Percentiles rank a stretch among this genome's conserved stretches.
Evolutionary conservation across 805 yeast species (phyloP).

Genomic region (Torulaspora microellipsoides): DNA sequence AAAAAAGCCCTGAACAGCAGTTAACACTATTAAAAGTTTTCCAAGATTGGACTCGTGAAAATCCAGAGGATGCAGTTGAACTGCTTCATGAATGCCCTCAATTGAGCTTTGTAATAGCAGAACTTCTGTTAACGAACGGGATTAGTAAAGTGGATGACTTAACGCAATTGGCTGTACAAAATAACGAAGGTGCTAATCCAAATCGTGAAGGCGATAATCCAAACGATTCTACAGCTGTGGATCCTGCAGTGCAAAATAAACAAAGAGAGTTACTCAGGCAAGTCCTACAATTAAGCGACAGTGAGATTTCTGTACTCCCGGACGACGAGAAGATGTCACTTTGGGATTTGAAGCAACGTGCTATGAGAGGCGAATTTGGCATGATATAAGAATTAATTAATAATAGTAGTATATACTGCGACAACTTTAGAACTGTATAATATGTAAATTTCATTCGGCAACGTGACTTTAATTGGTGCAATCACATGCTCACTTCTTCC

Average conservation of each 20-base stretch:
- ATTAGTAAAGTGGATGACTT: slow-evolving; percentile 33
- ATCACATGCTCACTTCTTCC: no score
- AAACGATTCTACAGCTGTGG: slow-evolving; percentile 16
- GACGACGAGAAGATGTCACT: slow-evolving; percentile 44
- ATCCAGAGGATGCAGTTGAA: slow-evolving; percentile 55
- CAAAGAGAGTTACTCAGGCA: slow-evolving; percentile 47
- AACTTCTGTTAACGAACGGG: slow-evolving; percentile 47
- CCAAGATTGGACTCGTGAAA: slow-evolving; percentile 50
- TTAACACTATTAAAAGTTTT: slow-evolving; percentile 31
- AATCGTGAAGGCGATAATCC: slow-evolving; percentile 17
- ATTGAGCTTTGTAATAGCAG: slow-evolving; percentile 76
- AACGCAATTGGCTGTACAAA: slow-evolving; percentile 34
- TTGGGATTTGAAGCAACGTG: slow-evolving; percentile 36
- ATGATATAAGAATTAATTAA: slow-evolving; percentile 8
- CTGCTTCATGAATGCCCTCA: slow-evolving; percentile 73
- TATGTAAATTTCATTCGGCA: no score
- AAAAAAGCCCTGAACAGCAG: slow-evolving; percentile 24
- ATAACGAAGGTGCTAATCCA: slow-evolving; percentile 22
- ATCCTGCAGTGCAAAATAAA: slow-evolving; percentile 31
- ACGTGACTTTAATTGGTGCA: no score
- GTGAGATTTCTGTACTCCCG: slow-evolving; percentile 46
- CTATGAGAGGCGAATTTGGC: slow-evolving; percentile 35
- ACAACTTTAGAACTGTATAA: no score
- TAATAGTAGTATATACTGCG: no score
- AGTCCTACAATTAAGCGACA: slow-evolving; percentile 49